Percentiles rank a stretch among this genome's conserved stretches.
Evolutionary conservation across 2,329 filamentous ascomycete species (phyloP).

Genomic region (Neurospora sp.): DNA sequence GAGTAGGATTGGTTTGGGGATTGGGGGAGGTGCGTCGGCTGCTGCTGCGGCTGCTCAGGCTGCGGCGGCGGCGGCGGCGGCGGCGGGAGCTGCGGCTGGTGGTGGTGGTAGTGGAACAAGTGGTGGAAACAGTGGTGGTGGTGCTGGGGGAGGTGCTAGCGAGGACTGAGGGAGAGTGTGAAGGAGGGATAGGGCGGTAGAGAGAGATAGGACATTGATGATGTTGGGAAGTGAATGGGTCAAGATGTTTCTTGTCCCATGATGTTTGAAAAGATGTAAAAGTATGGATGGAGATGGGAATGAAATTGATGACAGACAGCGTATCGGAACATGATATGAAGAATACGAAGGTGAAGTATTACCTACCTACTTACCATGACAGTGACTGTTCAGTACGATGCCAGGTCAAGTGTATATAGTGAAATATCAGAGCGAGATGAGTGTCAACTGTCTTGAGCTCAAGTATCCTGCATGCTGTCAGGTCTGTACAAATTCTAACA

Average conservation of each 20-base stretch:
- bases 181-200: neutral
- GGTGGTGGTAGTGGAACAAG: neutral
- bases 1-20: constrained; percentile 6
- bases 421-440: neutral
- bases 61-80: neutral
- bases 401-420: neutral
- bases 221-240: neutral
- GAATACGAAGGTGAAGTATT: neutral
- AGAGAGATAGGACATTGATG: neutral
- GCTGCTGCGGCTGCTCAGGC: neutral
- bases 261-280: neutral
- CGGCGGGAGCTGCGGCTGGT: neutral
- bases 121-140: neutral
- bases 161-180: neutral
- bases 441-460: neutral
- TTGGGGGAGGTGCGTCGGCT: constrained; percentile 1
- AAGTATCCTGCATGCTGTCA: neutral
- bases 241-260: neutral
- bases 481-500: neutral
- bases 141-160: neutral
- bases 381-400: neutral
- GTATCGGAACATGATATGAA: neutral
- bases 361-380: neutral
- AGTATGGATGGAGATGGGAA: too few relatives aligned
- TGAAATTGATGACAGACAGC: neutral